Evolutionary conservation across 345 rosid species (phyloP).

Genomic region (Bruguiera gymnorhiza): DNA sequence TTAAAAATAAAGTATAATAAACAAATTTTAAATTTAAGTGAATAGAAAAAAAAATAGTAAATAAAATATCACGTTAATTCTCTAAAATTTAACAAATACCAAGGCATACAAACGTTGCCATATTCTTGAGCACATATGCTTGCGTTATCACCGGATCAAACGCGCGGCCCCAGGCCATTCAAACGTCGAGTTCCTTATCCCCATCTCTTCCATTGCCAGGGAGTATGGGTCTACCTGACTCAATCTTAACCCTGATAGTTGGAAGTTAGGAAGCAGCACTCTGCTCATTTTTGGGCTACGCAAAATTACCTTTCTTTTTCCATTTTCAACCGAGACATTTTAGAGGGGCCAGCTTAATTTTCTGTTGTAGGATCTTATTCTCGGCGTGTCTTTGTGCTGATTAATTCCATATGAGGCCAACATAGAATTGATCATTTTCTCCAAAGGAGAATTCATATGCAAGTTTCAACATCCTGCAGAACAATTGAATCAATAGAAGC

Average conservation of each 20-base stretch:
- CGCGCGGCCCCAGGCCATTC: neutral
- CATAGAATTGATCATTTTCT: no score
- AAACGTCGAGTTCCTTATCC: slow-evolving; percentile 16
- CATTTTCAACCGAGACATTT: no score
- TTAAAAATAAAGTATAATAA: no score
- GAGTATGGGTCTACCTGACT: neutral
- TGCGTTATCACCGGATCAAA: slow-evolving; percentile 6
- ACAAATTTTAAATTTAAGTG: no score
- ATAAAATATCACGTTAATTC: no score
- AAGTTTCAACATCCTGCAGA: neutral
- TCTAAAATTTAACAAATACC: neutral
- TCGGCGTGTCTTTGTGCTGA: no score
- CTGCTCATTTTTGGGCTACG: no score
- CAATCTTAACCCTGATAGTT: neutral
- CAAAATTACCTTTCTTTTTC: no score
- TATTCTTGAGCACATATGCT: neutral
- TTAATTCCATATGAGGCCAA: no score
- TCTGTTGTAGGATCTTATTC: no score
- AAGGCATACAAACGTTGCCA: neutral
- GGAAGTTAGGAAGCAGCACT: neutral
- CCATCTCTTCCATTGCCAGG: neutral
- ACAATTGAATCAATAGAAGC: slow-evolving; percentile 1
- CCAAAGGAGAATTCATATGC: neutral
- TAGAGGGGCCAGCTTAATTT: no score
- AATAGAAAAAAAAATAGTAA: no score